Conservation (phyloP, 257 asterid genomes). For the Solanum clarkiae region DNA sequence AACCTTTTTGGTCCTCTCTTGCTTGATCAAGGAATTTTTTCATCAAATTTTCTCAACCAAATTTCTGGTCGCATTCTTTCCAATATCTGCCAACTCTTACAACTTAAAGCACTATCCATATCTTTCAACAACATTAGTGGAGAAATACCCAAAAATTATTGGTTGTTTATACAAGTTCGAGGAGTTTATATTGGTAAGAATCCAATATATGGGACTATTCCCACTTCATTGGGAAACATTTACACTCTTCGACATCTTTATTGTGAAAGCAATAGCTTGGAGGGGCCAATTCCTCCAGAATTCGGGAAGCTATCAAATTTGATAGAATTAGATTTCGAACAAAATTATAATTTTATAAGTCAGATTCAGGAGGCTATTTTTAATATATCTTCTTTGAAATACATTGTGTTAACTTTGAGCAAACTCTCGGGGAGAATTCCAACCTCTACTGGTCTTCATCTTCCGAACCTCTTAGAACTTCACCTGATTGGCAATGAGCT, state of each 20-base stretch:
- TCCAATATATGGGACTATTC: slow-evolving; percentile 9
- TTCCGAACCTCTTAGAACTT: slow-evolving; percentile 16
- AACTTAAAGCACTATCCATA: not conserved
- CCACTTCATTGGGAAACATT: slow-evolving; percentile 21
- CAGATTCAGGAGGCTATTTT: slow-evolving; percentile 16
- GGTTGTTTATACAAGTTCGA: slow-evolving; percentile 15
- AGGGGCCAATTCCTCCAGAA: slow-evolving; percentile 16
- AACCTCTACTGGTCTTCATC: slow-evolving; percentile 5
- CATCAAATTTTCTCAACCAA: slow-evolving; percentile 1
- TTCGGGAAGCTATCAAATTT: slow-evolving; percentile 13
- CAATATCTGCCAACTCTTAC: slow-evolving; percentile 3
- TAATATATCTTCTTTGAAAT: slow-evolving; percentile 16
- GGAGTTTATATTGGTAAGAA: slow-evolving; percentile 9
- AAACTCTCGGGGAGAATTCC: slow-evolving; percentile 12
- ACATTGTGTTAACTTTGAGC: slow-evolving; percentile 2
- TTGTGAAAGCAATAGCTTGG: not conserved
- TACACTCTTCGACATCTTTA: slow-evolving; percentile 9
- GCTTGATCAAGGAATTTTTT: not conserved
- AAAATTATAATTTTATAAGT: slow-evolving; percentile 4
- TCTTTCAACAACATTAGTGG: slow-evolving; percentile 12
- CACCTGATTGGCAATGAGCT: slow-evolving; percentile 4
- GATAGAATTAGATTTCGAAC: not conserved
- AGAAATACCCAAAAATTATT: slow-evolving; percentile 12
- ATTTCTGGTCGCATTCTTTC: slow-evolving; percentile 12
- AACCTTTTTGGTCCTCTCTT: slow-evolving; percentile 14